Evolutionary conservation across 2,329 filamentous ascomycete species (phyloP).

Genomic region (Lachnellula arida): DNA sequence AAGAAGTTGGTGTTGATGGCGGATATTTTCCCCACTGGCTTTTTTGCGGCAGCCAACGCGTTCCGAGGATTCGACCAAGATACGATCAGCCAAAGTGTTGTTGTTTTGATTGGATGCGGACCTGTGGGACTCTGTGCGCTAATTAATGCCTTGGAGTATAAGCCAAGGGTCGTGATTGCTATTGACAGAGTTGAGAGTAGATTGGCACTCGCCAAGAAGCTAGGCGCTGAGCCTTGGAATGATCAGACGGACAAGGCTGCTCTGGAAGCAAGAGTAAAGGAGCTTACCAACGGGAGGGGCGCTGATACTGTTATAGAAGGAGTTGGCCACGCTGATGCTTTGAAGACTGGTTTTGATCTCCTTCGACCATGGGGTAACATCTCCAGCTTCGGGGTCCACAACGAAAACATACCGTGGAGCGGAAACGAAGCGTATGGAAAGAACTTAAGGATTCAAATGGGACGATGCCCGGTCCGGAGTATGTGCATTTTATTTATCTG

Average conservation of each 20-base stretch:
- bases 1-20: constrained; percentile 81
- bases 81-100: constrained; percentile 60
- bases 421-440: constrained; percentile 64
- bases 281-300: constrained; percentile 72
- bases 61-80: constrained; percentile 56
- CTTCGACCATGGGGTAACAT: constrained; percentile 69
- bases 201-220: constrained; percentile 63
- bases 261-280: constrained; percentile 59
- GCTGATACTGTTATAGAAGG: constrained; percentile 83
- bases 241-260: constrained; percentile 63
- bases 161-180: constrained; percentile 71
- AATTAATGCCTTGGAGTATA: constrained; percentile 69
- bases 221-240: constrained; percentile 82
- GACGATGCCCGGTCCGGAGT: constrained; percentile 69
- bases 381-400: constrained; percentile 72
- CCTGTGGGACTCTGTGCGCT: constrained; percentile 82
- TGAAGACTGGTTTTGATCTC: constrained; percentile 67
- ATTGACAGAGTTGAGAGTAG: constrained; percentile 74
- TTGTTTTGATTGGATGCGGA: constrained; percentile 80
- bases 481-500: constrained; percentile 61
- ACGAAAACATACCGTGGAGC: constrained; percentile 61
- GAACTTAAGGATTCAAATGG: constrained; percentile 68
- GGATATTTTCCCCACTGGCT: constrained; percentile 86
- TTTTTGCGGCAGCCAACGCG: constrained; percentile 75
- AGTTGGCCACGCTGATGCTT: constrained; percentile 63